Percentiles rank a stretch among this genome's conserved stretches.
Conservation (phyloP, 2,329 filamentous ascomycete genomes). For the Grosmannia huntii region DNA sequence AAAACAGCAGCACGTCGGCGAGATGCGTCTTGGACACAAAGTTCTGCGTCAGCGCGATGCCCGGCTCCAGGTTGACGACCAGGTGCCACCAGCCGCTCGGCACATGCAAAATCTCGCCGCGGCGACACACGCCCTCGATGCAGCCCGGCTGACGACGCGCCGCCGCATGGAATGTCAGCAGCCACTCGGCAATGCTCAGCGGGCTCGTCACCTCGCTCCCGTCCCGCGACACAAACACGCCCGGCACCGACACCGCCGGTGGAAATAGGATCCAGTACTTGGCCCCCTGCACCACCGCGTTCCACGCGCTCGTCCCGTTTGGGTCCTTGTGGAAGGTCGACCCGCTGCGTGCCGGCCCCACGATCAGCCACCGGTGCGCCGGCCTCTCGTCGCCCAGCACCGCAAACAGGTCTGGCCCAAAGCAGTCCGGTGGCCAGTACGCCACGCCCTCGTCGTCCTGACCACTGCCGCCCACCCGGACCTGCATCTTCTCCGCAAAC, state of each 20-base stretch:
- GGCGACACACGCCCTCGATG: conserved; percentile 69
- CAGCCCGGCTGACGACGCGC: conserved; percentile 67
- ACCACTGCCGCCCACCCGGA: conserved; percentile 46
- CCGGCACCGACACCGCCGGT: conserved; percentile 63
- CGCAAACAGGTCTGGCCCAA: conserved; percentile 75
- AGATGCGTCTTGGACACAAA: conserved; percentile 74
- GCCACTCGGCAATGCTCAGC: conserved; percentile 92
- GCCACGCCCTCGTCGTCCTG: conserved; percentile 15
- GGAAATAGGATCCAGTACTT: conserved; percentile 99
- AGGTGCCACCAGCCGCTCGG: conserved; percentile 96
- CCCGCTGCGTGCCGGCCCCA: conserved; percentile 75
- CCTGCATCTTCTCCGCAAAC: conserved; percentile 75
- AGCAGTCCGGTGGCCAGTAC: conserved; percentile 75
- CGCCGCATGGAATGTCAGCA: conserved; percentile 76
- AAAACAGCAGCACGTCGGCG: conserved; percentile 62
- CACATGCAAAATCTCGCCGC: conserved; percentile 82
- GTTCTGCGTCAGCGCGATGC: conserved; percentile 88
- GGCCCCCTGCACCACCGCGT: conserved; percentile 74
- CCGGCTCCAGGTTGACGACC: conserved; percentile 75
- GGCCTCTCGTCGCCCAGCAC: conserved; percentile 67
- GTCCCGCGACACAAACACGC: conserved; percentile 80
- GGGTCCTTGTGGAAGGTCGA: conserved; percentile 89
- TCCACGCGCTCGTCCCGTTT: conserved; percentile 73
- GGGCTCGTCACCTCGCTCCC: conserved; percentile 89
- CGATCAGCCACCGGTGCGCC: conserved; percentile 83